phyloP scores from a whole-genome alignment of 2,329 filamentous ascomycete species.

The Exophiala bonariae region DNA sequence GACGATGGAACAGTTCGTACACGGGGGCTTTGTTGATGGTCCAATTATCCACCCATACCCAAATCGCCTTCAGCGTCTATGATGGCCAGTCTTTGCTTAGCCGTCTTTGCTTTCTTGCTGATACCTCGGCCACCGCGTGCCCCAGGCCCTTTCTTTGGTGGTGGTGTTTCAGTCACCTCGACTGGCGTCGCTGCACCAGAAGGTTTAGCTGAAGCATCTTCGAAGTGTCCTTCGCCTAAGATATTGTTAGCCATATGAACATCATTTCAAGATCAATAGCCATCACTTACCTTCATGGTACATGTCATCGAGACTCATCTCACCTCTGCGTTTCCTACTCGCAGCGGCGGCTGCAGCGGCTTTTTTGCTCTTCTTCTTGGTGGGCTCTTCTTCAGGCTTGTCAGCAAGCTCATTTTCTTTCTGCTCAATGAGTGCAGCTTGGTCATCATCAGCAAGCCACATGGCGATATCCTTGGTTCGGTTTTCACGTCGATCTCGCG shows the following conservation, averaged over 20 bases:
- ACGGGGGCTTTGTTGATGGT: neutral
- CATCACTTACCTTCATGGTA: constrained; percentile 88
- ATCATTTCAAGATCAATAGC: constrained; percentile 11
- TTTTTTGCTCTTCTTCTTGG: constrained; percentile 59
- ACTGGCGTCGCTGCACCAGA: constrained; percentile 85
- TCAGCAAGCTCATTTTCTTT: constrained; percentile 83
- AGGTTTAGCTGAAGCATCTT: constrained; percentile 76
- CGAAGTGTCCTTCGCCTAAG: constrained; percentile 91
- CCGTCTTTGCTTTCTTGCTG: constrained; percentile 62
- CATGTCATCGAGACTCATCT: constrained; percentile 84
- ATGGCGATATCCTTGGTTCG: constrained; percentile 97
- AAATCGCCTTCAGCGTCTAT: constrained; percentile 46
- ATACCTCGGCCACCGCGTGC: constrained; percentile 55
- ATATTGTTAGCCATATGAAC: neutral
- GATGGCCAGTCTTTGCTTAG: constrained; percentile 51
- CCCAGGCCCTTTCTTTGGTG: constrained; percentile 60
- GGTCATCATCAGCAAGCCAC: constrained; percentile 97
- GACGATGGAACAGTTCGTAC: neutral
- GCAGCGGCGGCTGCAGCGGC: constrained; percentile 50
- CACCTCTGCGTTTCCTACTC: constrained; percentile 58
- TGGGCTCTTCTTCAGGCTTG: constrained; percentile 59
- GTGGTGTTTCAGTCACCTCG: constrained; percentile 50
- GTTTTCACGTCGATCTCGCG: constrained; percentile 81
- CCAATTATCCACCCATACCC: constrained; percentile 28
- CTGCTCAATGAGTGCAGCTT: constrained; percentile 89